Conservation (phyloP, 768 basidiomycete species). For the Amanita fuliginea region DNA sequence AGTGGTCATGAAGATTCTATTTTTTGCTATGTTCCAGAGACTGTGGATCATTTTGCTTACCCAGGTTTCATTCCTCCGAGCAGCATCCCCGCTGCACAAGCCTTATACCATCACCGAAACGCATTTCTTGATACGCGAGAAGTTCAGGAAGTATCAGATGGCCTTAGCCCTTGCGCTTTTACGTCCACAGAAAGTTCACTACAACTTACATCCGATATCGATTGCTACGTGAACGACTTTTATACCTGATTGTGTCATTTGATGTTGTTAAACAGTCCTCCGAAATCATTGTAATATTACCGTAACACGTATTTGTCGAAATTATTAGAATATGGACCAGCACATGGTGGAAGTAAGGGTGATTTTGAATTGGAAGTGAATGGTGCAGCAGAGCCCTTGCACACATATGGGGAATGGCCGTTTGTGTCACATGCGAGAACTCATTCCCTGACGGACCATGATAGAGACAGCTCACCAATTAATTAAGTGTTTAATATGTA, state of each 20-base stretch:
- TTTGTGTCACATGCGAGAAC: neutral
- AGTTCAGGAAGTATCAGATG: slow-evolving; percentile 9
- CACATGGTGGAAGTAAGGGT: neutral
- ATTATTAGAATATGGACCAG: neutral
- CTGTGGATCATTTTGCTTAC: slow-evolving; percentile 44
- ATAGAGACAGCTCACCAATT: neutral
- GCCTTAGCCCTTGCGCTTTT: slow-evolving; percentile 14
- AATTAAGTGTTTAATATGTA: too few relatives aligned
- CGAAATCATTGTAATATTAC: neutral
- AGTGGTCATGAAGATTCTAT: slow-evolving; percentile 28
- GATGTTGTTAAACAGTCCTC: neutral
- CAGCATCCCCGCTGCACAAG: slow-evolving; percentile 18
- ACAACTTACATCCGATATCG: neutral
- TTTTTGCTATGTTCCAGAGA: slow-evolving; percentile 29
- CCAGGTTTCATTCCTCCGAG: slow-evolving; percentile 22
- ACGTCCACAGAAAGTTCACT: slow-evolving; percentile 14
- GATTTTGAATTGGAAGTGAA: neutral
- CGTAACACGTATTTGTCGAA: neutral
- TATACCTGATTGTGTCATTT: neutral
- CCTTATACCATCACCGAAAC: slow-evolving; percentile 7
- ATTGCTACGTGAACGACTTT: neutral
- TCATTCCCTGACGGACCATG: neutral
- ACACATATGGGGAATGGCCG: neutral
- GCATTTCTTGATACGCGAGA: slow-evolving; percentile 1
- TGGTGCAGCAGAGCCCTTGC: neutral